These are phyloP conservation scores for Fagopyrum esculentum DNA, from an alignment of 148 eudicot species.

Conservation along the genomic window DNA sequence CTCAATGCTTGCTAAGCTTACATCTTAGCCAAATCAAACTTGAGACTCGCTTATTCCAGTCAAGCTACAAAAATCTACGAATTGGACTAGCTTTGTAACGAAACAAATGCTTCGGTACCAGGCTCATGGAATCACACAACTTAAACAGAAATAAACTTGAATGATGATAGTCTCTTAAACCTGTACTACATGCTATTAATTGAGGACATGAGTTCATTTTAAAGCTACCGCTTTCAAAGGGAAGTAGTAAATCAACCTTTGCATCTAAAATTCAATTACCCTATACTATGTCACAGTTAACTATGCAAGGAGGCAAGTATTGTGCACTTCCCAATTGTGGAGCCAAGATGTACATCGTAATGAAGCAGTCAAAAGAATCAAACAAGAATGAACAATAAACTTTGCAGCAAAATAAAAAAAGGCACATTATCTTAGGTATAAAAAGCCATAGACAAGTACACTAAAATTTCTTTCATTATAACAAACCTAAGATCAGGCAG, in stretches of 20 bases:
- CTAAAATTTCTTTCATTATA: not conserved
- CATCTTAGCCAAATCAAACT: conserved; percentile 3
- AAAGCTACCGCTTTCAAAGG: not conserved
- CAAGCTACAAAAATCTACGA: not conserved
- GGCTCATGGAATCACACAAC: not conserved
- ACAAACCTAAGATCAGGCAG: conserved; percentile 94
- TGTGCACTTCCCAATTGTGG: not conserved
- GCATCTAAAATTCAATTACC: not conserved
- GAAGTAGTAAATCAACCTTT: not conserved
- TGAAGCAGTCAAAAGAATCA: not conserved
- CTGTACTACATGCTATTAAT: not conserved
- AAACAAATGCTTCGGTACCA: not conserved
- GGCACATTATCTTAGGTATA: not conserved
- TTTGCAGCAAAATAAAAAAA: not conserved
- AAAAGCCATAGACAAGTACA: not conserved
- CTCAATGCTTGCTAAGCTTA: conserved; percentile 8
- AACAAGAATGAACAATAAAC: not conserved
- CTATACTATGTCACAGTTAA: not conserved
- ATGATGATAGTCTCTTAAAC: not conserved
- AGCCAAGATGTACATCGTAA: not conserved
- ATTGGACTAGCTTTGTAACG: not conserved
- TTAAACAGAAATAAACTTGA: not conserved
- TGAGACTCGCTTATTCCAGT: not conserved
- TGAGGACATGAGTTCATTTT: not conserved
- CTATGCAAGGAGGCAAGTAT: not conserved